Base-by-base conservation (phyloP, 2,329 filamentous ascomycete species). In the Didymella arachidicola region DNA sequence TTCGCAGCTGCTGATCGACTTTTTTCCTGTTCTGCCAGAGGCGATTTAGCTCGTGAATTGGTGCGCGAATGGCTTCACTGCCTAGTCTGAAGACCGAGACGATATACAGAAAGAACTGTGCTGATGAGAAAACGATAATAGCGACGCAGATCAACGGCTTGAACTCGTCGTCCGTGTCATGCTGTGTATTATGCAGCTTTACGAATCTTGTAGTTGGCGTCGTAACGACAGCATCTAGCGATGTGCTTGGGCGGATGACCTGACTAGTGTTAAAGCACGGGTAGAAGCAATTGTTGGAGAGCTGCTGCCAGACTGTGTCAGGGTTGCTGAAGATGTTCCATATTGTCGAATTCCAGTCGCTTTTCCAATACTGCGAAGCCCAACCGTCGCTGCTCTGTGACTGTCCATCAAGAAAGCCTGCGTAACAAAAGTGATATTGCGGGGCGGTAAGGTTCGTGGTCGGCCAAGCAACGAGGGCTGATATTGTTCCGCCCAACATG, bases 251-350 rank as follows among this genome's bases (percentile, higher is more conserved):
- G 10, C 36, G 36, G 18, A 39, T 39, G 36, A 39, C 36, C 26
- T 63, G 60, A 6, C 43, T 52, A 14, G 57, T 63, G 45, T 63
- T 63, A 45, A 60, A 63, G 46, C 60, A 63, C 7, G 60, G 57
- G 45, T 60, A 60, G 36, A 57, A 60, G 46, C 60, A 63, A 27
- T 58, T 60, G 30, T 53, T 53, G 1, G 52, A 57, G 10, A 60
- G 19, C 7, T 54, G 27, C 27, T 60, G 53, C 60, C 60, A 60
- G 8, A 36, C 43, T 8, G 50, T 58, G 10, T 45, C 34, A 7
- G 45, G 42, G 18, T 54, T 53, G 19, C 27, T 25, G 36, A 59
- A 62, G 19, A 63, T 57, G 27, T 48, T 38, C 27, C 47, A 46
- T 3, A 58, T 36, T 2, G 57, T 54, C 1, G 45, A 44, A 26